Conservation (phyloP, 352 stramenopile genomes). For the Pythium catenulatum region DNA sequence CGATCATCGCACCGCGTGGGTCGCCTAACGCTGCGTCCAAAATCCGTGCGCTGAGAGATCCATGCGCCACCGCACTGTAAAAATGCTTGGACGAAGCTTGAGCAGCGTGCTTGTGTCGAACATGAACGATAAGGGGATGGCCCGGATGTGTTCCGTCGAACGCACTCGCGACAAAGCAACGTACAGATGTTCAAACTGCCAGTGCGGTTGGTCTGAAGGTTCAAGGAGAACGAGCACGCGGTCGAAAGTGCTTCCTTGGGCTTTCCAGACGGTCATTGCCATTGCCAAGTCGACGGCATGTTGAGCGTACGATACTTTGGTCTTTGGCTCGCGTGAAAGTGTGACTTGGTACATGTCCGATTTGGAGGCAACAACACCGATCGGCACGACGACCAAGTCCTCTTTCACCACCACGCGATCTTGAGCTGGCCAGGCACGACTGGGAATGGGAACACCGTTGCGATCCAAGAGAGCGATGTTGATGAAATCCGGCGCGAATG, state of each 20-base stretch:
- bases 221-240: slow-evolving; percentile 2
- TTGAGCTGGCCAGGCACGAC: neutral
- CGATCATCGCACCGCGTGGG: too few relatives aligned
- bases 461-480: neutral
- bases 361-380: neutral
- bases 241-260: slow-evolving; percentile 15
- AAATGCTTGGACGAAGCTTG: neutral
- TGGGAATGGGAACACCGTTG: neutral
- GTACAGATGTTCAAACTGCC: slow-evolving; percentile 18
- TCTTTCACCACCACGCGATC: too few relatives aligned
- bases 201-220: neutral
- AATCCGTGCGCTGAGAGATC: neutral
- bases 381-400: slow-evolving; percentile 12
- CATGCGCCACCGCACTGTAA: neutral
- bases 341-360: neutral
- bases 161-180: slow-evolving; percentile 12
- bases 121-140: neutral
- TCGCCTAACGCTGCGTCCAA: too few relatives aligned
- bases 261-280: slow-evolving; percentile 10
- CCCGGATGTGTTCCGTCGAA: neutral
- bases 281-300: slow-evolving; percentile 3
- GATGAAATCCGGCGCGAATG: slow-evolving; percentile 14
- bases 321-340: neutral
- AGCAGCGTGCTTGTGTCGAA: neutral
- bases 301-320: neutral